Conservation (phyloP, 768 basidiomycete species). For the Crucibulum laeve region DNA sequence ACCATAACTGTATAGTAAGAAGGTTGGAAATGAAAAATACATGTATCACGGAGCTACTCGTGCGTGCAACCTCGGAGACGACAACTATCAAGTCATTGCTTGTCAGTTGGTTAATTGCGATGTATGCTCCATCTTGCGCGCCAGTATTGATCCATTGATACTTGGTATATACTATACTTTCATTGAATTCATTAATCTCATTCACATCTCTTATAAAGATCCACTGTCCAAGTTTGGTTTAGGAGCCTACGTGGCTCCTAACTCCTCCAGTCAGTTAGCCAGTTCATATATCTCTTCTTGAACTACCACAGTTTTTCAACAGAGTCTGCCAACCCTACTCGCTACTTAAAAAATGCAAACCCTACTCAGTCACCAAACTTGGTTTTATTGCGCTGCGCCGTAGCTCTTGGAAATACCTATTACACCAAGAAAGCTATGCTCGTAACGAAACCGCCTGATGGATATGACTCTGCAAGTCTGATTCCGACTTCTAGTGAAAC, state of each 20-base stretch:
- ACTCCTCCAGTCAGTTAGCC: background rate
- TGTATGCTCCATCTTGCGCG: background rate
- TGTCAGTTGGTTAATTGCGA: background rate
- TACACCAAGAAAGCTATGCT: background rate
- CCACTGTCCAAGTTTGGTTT: background rate
- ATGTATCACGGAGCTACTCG: slow-evolving; percentile 4
- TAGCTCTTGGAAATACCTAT: background rate
- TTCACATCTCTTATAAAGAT: background rate
- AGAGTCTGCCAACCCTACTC: background rate
- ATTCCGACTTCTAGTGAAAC: background rate
- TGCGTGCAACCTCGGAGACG: slow-evolving; percentile 5
- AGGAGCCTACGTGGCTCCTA: background rate
- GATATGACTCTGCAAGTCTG: background rate
- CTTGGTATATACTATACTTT: background rate
- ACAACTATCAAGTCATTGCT: background rate
- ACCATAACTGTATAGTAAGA: slow-evolving; percentile 1
- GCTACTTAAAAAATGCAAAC: background rate
- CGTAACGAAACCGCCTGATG: background rate
- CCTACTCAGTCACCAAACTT: background rate
- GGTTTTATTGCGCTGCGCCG: background rate
- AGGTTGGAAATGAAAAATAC: slow-evolving; percentile 5
- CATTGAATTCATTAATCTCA: background rate
- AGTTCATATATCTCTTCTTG: background rate
- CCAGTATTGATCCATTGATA: background rate
- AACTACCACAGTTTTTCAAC: background rate